Conservation (phyloP, 2,329 filamentous ascomycete genomes). For the Metarhizium guizhouense region DNA sequence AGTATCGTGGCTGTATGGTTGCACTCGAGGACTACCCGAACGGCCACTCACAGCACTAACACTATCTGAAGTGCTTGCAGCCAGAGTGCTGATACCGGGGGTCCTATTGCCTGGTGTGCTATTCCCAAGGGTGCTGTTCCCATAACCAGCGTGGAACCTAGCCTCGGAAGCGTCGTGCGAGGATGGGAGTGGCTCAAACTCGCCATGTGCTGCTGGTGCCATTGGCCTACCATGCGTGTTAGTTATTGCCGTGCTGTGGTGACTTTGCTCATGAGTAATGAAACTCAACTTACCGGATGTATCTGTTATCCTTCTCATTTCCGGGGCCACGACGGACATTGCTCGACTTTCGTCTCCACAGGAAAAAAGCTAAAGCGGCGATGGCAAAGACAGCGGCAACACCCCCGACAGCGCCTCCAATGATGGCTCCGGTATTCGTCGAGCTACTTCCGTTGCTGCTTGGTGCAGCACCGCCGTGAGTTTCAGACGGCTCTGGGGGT, state of each 20-base stretch:
- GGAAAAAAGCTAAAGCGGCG: slow-evolving; percentile 31
- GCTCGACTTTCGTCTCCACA: slow-evolving; percentile 27
- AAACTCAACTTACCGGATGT: slow-evolving; percentile 29
- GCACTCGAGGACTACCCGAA: not conserved
- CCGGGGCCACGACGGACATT: not conserved
- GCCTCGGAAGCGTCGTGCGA: slow-evolving; percentile 18
- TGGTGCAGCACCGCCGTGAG: slow-evolving; percentile 16
- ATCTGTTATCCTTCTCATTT: slow-evolving; percentile 23
- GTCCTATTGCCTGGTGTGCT: no score
- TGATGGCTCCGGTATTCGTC: slow-evolving; percentile 38
- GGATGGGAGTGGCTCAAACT: slow-evolving; percentile 20
- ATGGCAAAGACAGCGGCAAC: slow-evolving; percentile 36
- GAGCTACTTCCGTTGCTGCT: slow-evolving; percentile 17
- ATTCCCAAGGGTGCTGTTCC: no score
- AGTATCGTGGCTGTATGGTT: not conserved
- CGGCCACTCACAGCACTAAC: slow-evolving; percentile 2
- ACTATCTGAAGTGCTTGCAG: slow-evolving; percentile 7
- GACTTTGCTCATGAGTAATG: not conserved
- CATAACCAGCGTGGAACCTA: not conserved
- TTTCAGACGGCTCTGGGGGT: slow-evolving; percentile 10
- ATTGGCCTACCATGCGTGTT: slow-evolving; percentile 19
- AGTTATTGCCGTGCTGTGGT: slow-evolving; percentile 6
- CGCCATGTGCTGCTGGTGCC: slow-evolving; percentile 12
- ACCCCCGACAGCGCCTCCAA: slow-evolving; percentile 46
- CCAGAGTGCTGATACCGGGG: not conserved